A percentile compares a stretch with the other conserved stretches of the same genome.
These are phyloP conservation scores for Samsoniella hepiali DNA, from an alignment of 2,329 filamentous ascomycete species.

Conservation along the genomic window DNA sequence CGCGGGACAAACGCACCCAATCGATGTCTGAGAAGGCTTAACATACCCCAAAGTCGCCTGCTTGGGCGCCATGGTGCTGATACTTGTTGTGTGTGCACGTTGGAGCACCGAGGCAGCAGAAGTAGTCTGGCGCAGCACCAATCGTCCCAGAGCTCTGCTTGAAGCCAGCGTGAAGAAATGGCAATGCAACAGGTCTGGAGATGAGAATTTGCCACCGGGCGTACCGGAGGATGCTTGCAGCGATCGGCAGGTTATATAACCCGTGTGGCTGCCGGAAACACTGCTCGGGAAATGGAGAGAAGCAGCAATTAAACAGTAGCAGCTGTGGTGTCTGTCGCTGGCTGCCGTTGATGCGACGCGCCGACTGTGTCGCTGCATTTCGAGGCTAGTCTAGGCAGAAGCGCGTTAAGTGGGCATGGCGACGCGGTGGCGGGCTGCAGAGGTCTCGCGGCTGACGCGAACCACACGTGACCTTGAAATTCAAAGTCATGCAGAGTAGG, in stretches of 20 bases:
- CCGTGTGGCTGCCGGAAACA: no score
- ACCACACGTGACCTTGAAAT: conserved; percentile 8
- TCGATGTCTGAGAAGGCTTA: conserved; percentile 66
- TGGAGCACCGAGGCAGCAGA: not conserved
- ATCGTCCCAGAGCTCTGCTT: conserved; percentile 7
- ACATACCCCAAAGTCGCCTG: conserved; percentile 90
- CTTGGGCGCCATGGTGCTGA: conserved; percentile 50
- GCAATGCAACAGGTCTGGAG: not conserved
- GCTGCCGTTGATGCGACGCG: conserved; percentile 10
- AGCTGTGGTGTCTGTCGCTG: not conserved
- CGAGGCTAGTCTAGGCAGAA: conserved; percentile 18
- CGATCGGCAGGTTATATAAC: no score
- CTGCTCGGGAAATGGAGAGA: not conserved
- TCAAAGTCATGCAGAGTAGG: not conserved
- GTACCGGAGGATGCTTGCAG: not conserved
- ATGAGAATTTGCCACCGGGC: not conserved
- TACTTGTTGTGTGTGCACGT: not conserved
- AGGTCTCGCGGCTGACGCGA: not conserved
- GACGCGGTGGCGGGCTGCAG: conserved; percentile 8
- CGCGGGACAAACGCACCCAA: conserved; percentile 57
- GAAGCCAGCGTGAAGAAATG: conserved; percentile 16
- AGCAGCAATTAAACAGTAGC: not conserved
- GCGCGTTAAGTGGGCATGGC: conserved; percentile 20
- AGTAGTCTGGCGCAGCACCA: conserved; percentile 11
- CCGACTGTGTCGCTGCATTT: conserved; percentile 8